Evolutionary conservation across 805 yeast species (phyloP), one percentile per base, ranked within the genome.

Genomic region (Ogataea saltuana): DNA sequence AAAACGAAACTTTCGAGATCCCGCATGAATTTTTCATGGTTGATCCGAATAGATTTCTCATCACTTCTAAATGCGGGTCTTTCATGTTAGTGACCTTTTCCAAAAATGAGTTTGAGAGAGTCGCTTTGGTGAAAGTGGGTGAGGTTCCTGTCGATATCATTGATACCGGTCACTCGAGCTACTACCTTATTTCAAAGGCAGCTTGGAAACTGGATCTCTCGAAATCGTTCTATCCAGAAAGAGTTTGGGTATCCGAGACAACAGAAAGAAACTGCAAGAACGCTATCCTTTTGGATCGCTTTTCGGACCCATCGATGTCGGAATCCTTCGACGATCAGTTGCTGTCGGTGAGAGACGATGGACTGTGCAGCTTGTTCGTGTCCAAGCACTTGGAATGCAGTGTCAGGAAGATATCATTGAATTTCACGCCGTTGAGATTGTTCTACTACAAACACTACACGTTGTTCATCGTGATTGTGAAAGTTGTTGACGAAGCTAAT

Each of bases 301-400:
- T 38, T 6, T 6, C 25, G 1, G 45, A 45, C 18, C 37, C 41
- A 6, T 4, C 27, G 2, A 34, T 44, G 7, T 42, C 31, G 1
- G 50, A 43, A 9, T 18, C 25, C 4, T 17, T 29, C 2, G 55
- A 51, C 16, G 59, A 39, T 32, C 48, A 20, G 39, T 39, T 61
- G n/a, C 54, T 65, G 6, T 38, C 63, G 2, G 31, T 67, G 6
- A 50, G 70, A 13, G 67, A 61, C 27, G 70, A 65, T 46, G 70
- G 70, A 0, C 54, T 68, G 12, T 55, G 60, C 32, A 46, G 58
- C 2, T 20, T 61, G 0, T 47, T 45, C 13, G 41, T 63, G 4
- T 47, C 60, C 0, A 42, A 45, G 1, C 4, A 33, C 9, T 7
- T 39, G 1, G 45, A 36, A 12, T 49, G 63, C 16, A 50, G 54